Evolutionary conservation across 2,329 filamentous ascomycete genomes (phyloP), one percentile per base, ranked within the genome.

Genomic region (Aspergillaceae sp.): DNA sequence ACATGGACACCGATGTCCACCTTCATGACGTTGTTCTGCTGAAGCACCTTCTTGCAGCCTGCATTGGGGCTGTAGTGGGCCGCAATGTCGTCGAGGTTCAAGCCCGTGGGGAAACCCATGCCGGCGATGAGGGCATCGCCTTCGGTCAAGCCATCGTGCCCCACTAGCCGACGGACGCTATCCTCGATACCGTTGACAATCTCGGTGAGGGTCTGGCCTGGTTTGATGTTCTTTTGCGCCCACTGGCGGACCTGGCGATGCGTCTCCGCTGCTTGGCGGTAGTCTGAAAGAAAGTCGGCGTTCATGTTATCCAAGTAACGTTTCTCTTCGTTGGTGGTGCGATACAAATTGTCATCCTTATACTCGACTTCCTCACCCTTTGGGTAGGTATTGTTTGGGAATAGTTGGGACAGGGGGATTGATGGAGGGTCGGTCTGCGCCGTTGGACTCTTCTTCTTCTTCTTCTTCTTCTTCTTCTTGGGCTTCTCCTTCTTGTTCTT

Each of bases 1-100:
- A 88, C 75, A 62, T 89, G 85, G 28, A 88, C 85, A 44, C 85
- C 85, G 56, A 88, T 84, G 58, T 89, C 85, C 5, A 88, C 80
- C 67, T 87, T 88, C 76, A 89, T 77, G 40, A 91, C 84, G 59
- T 94, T 86, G 51, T 80, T 77, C 50, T 83, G 65, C 60, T 85
- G 73, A 48, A 92, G 71, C 57, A 84, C 78, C 63, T 88, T 87
- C 65, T 81, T 83, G 59, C 76, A 69, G 2, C 76, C 74, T 1
- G 76, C 72, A 53, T 78, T 80, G 5, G 77, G 77, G 1, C 75
- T 78, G 55, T 69, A 80, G 59, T 80, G 77, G 5, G 77, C 77
- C 9, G 71, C 75, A 37, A 69, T 65, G 51, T 79, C 69, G 51
- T 80, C 78, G 45, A 79, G 55, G 47, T 68, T 73, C 27, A 79